Evolutionary conservation across 1,139 yeast genomes (phyloP), one percentile per base, ranked within the genome.

Genomic region (Diutina sp.): DNA sequence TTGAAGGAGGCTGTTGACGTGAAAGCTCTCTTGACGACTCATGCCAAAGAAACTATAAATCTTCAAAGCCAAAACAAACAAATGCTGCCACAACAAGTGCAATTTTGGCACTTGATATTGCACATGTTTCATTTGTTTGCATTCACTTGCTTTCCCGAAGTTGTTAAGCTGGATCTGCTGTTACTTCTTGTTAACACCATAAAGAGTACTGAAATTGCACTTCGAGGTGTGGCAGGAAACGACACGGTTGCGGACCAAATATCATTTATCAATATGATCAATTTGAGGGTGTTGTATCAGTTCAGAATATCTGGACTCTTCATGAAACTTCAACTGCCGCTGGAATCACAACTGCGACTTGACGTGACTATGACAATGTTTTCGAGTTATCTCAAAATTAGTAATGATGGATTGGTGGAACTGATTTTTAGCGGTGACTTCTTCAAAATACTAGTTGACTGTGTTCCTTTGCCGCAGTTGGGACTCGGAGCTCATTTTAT

Each of bases 141-240:
- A 0, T 66, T 69, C 51, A 64, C 73, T 18, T 70, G 76, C 0
- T 77, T 76, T 62, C 81, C 81, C 0, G 70, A 68, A 38, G 65
- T 70, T 0, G 69, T 67, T 61, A 73, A 72, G 55, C 70, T 75
- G 0, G 79, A 74, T 56, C 68, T 74, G 12, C 62, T 69, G 0
- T 66, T 60, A 41, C 64, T 79, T 9, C 69, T 85, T 45, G 72
- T 80, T 4, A 78, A 79, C 60, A 80, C 89, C 0, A 79, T 88
- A 35, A 80, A 82, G 58, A 79, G 88, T 0, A 66, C 79, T 14
- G 96, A 89, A 64, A 83, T 87, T 12, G 72, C 87, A 0, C 67
- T 86, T 28, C 74, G 96, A 58, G 95, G 95, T 0, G 65, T 69
- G 2, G 60, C 71, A 4, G 61, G 69, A 3, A 66, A 65, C 0